Evolutionary conservation across 257 asterid genomes (phyloP), one percentile per base, ranked within the genome.

Genomic region (Thymus mandschuricus): DNA sequence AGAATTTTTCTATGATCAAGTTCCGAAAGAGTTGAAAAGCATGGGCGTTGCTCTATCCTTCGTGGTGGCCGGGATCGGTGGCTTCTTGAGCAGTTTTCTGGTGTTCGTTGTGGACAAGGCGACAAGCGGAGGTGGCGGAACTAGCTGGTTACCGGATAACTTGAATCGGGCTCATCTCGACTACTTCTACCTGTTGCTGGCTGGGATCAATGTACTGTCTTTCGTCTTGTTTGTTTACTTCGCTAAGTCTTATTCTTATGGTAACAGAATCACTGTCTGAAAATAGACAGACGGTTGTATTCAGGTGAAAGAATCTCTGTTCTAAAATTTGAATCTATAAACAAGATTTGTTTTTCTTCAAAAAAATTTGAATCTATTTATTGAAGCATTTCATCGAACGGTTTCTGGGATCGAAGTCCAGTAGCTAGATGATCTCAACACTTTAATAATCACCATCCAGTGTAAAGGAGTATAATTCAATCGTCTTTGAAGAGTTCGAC

Each of bases 161-260:
- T 68, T 87, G 81, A 87, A 87, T 50, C 71, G 66, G 3, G 88
- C 81, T 3, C 92, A 85, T 77, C 72, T 87, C 9, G 90, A 85
- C 61, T 83, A 85, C 81, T 87, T 87, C 73, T 87, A 85, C 50
- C 78, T 84, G 83, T 21, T 85, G 43, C 72, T 87, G 31, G 81
- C 83, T 0, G 87, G 72, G 66, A 10, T 79, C 7, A 70, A 54
- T 66, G 79, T 59, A 0, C 3, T 77, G 45, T 78, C 63, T 5
- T 63, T 87, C 4, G 46, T 60, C 3, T 44, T 49, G 4, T 87
- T 71, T 80, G 12, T 80, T 13, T 69, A 71, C 46, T 76, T 71
- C 28, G 78, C 91, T 11, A 68, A 50, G 38, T 73, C 78, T 13
- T 87, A 78, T 72, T 50, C 66, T 8, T 75, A 44, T 44, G 6